Conservation (phyloP, 495 filamentous ascomycete genomes). For the Xylaria castorea region DNA sequence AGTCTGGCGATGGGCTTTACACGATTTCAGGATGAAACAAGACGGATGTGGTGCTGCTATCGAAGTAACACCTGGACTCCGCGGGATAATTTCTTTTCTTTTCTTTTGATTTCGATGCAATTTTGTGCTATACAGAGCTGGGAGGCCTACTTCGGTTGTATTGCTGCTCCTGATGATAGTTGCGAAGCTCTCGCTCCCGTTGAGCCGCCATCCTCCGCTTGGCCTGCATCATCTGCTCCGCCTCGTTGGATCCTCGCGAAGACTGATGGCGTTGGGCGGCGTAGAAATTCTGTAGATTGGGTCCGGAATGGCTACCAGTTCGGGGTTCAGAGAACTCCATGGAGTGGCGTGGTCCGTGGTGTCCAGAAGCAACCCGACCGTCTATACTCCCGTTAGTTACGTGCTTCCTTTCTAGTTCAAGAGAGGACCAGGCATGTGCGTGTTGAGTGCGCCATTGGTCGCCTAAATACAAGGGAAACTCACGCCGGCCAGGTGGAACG, state of each 20-base stretch:
- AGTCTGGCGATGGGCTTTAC: slow-evolving; percentile 35
- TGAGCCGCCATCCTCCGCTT: slow-evolving; percentile 98
- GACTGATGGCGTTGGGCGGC: slow-evolving; percentile 91
- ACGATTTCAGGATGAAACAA: slow-evolving; percentile 37
- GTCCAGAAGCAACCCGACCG: slow-evolving; percentile 49
- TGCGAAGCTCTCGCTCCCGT: slow-evolving; percentile 97
- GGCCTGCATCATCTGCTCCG: slow-evolving; percentile 98
- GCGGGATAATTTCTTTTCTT: slow-evolving; percentile 49
- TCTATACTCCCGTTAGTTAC: slow-evolving; percentile 42
- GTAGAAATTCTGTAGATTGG: slow-evolving; percentile 92
- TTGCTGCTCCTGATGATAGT: slow-evolving; percentile 99
- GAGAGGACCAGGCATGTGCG: slow-evolving; percentile 35
- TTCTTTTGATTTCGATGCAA: slow-evolving; percentile 60
- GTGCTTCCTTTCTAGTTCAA: not conserved
- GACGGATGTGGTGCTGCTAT: slow-evolving; percentile 39
- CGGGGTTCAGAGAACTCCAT: slow-evolving; percentile 77
- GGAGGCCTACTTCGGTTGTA: slow-evolving; percentile 94
- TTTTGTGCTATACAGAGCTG: slow-evolving; percentile 65
- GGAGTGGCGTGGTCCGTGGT: slow-evolving; percentile 71
- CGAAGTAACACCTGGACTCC: slow-evolving; percentile 49
- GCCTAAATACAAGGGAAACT: slow-evolving; percentile 59
- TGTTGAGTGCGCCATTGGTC: slow-evolving; percentile 22
- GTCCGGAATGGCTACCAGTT: slow-evolving; percentile 71
- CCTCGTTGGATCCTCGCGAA: slow-evolving; percentile 83
- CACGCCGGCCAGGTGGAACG: slow-evolving; percentile 74